These are phyloP conservation scores for Pichia sp. DNA, from an alignment of 1,139 yeast genomes.

Conservation along the genomic window DNA sequence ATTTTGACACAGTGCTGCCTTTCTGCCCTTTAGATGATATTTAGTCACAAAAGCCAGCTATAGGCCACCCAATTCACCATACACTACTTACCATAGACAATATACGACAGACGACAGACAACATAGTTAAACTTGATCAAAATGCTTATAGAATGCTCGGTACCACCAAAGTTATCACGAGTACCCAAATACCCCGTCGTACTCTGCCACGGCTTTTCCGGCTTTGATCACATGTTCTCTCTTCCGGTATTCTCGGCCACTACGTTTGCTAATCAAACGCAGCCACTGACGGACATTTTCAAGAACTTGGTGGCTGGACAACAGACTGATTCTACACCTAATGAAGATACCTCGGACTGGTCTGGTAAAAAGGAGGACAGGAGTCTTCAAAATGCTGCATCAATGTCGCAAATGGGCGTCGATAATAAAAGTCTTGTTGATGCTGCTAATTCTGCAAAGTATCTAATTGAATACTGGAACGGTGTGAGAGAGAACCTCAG, in stretches of 20 bases:
- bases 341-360: too few relatives aligned
- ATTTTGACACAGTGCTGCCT: too few relatives aligned
- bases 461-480: constrained; percentile 67
- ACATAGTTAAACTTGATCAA: too few relatives aligned
- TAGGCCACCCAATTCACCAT: too few relatives aligned
- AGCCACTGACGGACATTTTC: constrained; percentile 8
- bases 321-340: too few relatives aligned
- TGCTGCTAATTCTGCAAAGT: constrained; percentile 26
- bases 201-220: constrained; percentile 21
- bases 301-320: background rate
- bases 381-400: background rate
- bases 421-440: constrained; percentile 13
- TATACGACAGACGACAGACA: too few relatives aligned
- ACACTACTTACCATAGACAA: too few relatives aligned
- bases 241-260: constrained; percentile 10
- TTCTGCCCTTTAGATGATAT: too few relatives aligned
- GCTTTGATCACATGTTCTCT: constrained; percentile 17
- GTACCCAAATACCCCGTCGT: constrained; percentile 20
- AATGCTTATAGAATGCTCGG: too few relatives aligned
- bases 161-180: too few relatives aligned
- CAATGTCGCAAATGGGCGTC: background rate
- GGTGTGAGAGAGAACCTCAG: constrained; percentile 64
- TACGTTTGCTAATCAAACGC: background rate
- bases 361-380: background rate
- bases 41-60: too few relatives aligned